These are phyloP conservation scores for Aciculosporium take DNA, from an alignment of 2,329 filamentous ascomycete species.

Conservation along the genomic window DNA sequence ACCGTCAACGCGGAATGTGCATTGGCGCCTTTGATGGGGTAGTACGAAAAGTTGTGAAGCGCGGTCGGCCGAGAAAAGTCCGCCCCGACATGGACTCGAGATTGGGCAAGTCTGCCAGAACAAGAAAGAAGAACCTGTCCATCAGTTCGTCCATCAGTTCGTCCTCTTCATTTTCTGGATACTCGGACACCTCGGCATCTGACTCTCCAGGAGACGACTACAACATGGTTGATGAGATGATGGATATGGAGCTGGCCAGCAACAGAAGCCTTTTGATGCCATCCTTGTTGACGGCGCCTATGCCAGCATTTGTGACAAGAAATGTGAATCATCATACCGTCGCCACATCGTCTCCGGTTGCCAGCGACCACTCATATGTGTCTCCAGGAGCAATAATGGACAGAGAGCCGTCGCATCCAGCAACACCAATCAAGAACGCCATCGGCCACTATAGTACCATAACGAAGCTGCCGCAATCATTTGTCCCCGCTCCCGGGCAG, in stretches of 20 bases:
- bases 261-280: conserved; percentile 14
- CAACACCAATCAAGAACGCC: conserved; percentile 36
- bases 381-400: conserved; percentile 33
- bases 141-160: conserved; percentile 32
- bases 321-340: conserved; percentile 21
- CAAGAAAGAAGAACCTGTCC: conserved; percentile 40
- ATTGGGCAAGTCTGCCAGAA: conserved; percentile 40
- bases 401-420: conserved; percentile 21
- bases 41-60: conserved; percentile 44
- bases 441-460: conserved; percentile 41
- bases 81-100: conserved; percentile 42
- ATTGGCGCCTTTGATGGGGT: conserved; percentile 81
- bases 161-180: conserved; percentile 39
- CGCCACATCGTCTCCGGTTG: conserved; percentile 25
- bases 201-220: conserved; percentile 39
- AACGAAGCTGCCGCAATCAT: conserved; percentile 46
- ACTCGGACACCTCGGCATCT: conserved; percentile 40
- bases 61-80: conserved; percentile 50
- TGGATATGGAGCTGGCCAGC: conserved; percentile 26
- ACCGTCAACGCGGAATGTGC: conserved; percentile 92
- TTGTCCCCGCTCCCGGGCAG: conserved; percentile 36
- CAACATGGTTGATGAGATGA: conserved; percentile 33
- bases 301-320: conserved; percentile 20
- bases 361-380: conserved; percentile 27
- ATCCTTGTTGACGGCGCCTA: conserved; percentile 31